Evolutionary conservation across 352 stramenopile species (phyloP), one percentile per base, ranked within the genome.

Genomic region (Globisporangium nagaii): DNA sequence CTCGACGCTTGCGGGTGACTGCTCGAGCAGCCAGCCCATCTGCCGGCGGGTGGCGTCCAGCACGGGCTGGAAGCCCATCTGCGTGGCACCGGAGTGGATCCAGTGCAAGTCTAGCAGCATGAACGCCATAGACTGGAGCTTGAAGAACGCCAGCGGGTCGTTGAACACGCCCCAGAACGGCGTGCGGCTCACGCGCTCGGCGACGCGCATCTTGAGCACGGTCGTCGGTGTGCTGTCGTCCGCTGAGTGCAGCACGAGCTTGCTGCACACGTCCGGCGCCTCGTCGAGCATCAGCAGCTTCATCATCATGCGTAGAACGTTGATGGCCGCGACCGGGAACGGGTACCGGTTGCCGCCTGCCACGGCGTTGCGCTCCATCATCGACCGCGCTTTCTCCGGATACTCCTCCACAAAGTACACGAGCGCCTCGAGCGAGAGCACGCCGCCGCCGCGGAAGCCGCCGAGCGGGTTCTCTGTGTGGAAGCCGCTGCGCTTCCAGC

Each of bases 281-380:
- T 90, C 74, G 50, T 93, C 79, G 20, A 93, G 65, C 84, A 93
- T 91, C 47, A 91, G 53, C 25, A 93, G 62, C 63, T 80, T 87
- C 59, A 90, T 68, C 66, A 90, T 69, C 84, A 93, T 91, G 15
- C 84, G 79, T 73, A 92, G 68, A n/a, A 93, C 81, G 56, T 93
- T 93, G 62, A 93, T 88, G 41, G 72, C 78, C 6, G 84, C 84
- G 30, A 93, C 84, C 17, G 84, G 84, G 60, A 92, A 91, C 47
- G 81, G 81, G 46, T 91, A 93, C 12, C 84, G 76, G 31, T 84
- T 90, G 19, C 84, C 84, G 17, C 84, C 84, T 1, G 84, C 63
- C 15, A 77, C 50, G 4, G 79, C 79, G 63, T 91, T 91, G 53
- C 77, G 76, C 45, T 60, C 41, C 80, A 93, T 90, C 81, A 93